phyloP scores from a whole-genome alignment of 139 green algal species.

The Auxenochlorella protothecoides region DNA sequence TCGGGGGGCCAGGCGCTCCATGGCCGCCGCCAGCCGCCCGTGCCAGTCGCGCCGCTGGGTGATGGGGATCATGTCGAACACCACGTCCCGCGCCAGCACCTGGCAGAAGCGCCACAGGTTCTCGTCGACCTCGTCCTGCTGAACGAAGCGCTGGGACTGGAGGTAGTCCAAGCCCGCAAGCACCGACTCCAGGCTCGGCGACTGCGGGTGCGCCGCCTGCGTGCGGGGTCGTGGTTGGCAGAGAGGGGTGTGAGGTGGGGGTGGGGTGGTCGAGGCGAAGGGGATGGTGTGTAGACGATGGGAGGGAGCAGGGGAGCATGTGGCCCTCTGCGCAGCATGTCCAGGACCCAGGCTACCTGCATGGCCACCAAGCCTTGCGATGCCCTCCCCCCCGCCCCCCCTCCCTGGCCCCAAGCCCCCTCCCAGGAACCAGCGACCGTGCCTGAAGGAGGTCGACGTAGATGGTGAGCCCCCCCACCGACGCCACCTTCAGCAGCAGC shows the following conservation, averaged over 20 bases:
- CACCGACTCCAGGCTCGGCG: constrained; percentile 8
- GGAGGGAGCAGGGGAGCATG: no score
- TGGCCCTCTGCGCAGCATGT: no score
- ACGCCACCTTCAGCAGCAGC: constrained; percentile 59
- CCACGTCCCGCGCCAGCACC: constrained; percentile 49
- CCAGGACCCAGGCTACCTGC: no score
- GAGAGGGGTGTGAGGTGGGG: background rate
- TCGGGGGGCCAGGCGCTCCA: constrained; percentile 7
- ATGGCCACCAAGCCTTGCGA: no score
- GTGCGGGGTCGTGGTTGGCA: background rate
- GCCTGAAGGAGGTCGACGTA: constrained; percentile 51
- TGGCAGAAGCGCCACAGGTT: constrained; percentile 36
- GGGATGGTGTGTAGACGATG: no score
- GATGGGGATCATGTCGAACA: constrained; percentile 61
- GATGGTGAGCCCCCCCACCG: constrained; percentile 53
- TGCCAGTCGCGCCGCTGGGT: constrained; percentile 51
- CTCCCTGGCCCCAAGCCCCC: constrained; percentile 10
- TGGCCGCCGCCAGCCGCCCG: constrained; percentile 39
- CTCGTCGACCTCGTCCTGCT: constrained; percentile 4
- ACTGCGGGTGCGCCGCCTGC: constrained; percentile 24
- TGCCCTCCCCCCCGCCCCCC: background rate
- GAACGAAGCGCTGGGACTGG: constrained; percentile 34
- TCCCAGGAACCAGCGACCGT: constrained; percentile 35
- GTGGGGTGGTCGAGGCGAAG: constrained; percentile 10
- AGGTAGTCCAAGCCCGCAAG: constrained; percentile 29